Percentiles rank a stretch among this genome's conserved stretches.
These are phyloP conservation scores for Aspergillus taichungensis DNA, from an alignment of 495 filamentous ascomycete species.

Conservation along the genomic window DNA sequence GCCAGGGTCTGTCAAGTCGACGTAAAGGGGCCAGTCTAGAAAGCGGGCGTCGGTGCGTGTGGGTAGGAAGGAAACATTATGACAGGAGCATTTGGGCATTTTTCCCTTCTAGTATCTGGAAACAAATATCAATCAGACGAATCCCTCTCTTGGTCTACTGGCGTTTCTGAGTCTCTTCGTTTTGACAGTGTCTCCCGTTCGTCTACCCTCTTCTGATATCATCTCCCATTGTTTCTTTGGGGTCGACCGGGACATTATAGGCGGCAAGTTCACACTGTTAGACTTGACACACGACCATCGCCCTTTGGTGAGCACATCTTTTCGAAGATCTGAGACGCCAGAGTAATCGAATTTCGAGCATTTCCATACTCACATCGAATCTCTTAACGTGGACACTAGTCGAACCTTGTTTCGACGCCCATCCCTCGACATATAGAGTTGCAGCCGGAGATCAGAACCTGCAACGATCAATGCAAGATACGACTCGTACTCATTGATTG, in stretches of 20 bases:
- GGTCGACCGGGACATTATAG: background rate
- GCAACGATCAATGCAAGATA: slow-evolving; percentile 15
- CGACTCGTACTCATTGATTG: background rate
- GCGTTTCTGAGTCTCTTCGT: no score
- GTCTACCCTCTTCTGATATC: background rate
- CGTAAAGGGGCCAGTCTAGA: slow-evolving; percentile 12
- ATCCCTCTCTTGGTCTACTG: slow-evolving; percentile 4
- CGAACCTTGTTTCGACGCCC: slow-evolving; percentile 1
- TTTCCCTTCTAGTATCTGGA: slow-evolving; percentile 9
- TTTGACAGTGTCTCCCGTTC: background rate
- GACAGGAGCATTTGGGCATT: slow-evolving; percentile 6
- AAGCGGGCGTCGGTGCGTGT: slow-evolving; percentile 11
- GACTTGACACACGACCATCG: background rate
- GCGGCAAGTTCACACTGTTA: background rate
- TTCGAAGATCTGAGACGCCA: no score
- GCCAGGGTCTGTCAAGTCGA: slow-evolving; percentile 17
- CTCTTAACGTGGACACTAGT: slow-evolving; percentile 6
- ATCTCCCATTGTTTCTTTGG: background rate
- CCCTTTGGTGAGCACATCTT: no score
- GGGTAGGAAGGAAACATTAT: slow-evolving; percentile 12
- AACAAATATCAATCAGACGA: slow-evolving; percentile 16
- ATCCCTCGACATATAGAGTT: slow-evolving; percentile 10
- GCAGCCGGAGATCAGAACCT: slow-evolving; percentile 10
- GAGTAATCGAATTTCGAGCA: no score
- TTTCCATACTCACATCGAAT: background rate